phyloP scores from a whole-genome alignment of 2,329 filamentous ascomycete species.

The Cladobotryum mycophilum region DNA sequence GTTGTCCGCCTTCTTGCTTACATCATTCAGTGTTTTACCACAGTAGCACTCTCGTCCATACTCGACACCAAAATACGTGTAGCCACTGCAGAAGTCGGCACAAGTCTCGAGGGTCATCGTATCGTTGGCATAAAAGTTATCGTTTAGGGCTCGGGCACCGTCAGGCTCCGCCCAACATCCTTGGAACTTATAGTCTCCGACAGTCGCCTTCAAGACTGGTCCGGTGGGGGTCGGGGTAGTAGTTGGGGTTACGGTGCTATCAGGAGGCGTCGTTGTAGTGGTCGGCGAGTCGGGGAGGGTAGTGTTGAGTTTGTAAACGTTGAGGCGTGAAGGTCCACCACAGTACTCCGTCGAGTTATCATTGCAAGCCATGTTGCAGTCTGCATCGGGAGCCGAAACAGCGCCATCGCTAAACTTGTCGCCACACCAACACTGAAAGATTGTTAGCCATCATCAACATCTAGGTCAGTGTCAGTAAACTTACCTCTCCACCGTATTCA shows the following conservation, averaged over 20 bases:
- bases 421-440: conserved; percentile 33
- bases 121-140: conserved; percentile 23
- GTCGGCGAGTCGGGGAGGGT: not conserved
- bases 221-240: conserved; percentile 18
- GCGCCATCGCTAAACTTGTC: conserved; percentile 23
- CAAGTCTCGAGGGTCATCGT: conserved; percentile 31
- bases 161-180: conserved; percentile 33
- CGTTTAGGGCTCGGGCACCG: conserved; percentile 24
- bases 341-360: conserved; percentile 33
- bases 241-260: conserved; percentile 23
- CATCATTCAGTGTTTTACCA: conserved; percentile 25
- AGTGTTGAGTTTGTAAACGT: conserved; percentile 26
- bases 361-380: conserved; percentile 31
- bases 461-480: not conserved
- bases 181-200: conserved; percentile 24
- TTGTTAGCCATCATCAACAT: not conserved
- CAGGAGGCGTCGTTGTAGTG: not conserved
- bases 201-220: not conserved
- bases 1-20: conserved; percentile 21
- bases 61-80: conserved; percentile 27
- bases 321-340: conserved; percentile 30
- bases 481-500: conserved; percentile 32
- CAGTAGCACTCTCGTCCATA: conserved; percentile 36
- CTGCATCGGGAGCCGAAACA: conserved; percentile 21
- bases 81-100: conserved; percentile 24